phyloP scores from a whole-genome alignment of 2,329 filamentous ascomycete species.

The Venturia pyrina region DNA sequence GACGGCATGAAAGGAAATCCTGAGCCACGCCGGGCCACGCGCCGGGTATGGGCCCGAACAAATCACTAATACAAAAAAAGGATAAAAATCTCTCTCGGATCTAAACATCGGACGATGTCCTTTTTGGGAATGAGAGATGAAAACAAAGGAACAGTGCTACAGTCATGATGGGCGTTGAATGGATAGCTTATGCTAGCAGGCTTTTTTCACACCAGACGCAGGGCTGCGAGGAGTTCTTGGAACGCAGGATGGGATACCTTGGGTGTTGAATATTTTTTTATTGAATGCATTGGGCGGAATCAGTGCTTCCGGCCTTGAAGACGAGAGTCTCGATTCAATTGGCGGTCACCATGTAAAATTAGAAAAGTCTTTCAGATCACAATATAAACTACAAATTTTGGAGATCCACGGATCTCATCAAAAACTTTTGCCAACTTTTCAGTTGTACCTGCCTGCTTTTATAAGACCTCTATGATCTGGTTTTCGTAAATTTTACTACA shows the following conservation, averaged over 20 bases:
- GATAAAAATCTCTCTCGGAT: conserved; percentile 2
- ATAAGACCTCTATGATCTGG: too few relatives aligned
- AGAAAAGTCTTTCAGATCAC: not conserved
- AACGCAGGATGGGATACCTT: not conserved
- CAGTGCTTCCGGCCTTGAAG: not conserved
- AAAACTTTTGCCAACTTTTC: not conserved
- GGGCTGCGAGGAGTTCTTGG: not conserved
- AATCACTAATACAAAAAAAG: not conserved
- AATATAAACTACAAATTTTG: conserved; percentile 7
- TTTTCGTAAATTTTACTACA: too few relatives aligned
- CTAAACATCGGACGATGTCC: not conserved
- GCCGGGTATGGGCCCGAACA: not conserved
- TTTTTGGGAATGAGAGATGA: not conserved
- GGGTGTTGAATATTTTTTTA: not conserved
- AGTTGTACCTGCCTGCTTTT: not conserved
- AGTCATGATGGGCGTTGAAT: not conserved
- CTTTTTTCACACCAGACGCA: not conserved
- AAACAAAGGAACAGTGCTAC: not conserved
- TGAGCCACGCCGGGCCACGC: not conserved
- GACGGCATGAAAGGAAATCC: not conserved
- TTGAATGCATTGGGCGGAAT: not conserved
- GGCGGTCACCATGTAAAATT: conserved; percentile 2
- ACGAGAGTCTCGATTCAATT: not conserved
- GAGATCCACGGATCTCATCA: conserved; percentile 9
- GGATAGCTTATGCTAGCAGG: not conserved